phyloP scores from a whole-genome alignment of 805 yeast genomes.

The Candida michaelii region DNA sequence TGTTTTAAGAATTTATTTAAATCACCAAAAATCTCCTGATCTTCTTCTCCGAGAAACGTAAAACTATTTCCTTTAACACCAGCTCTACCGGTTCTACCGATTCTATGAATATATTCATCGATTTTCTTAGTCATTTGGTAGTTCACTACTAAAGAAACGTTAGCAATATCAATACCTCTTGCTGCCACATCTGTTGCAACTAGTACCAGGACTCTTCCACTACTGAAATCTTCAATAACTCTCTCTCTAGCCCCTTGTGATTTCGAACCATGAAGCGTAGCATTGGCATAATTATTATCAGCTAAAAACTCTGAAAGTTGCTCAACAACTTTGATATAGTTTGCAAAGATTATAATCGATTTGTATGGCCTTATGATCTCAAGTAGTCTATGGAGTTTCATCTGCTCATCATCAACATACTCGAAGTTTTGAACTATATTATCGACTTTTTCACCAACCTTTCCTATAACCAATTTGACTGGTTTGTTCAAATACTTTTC shows the following conservation, averaged over 20 bases:
- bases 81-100: conserved; percentile 97
- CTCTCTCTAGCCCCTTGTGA: conserved; percentile 81
- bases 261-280: conserved; percentile 79
- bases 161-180: conserved; percentile 90
- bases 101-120: conserved; percentile 87
- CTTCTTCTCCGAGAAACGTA: conserved; percentile 66
- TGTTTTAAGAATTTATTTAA: conserved; percentile 48
- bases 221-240: conserved; percentile 62
- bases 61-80: conserved; percentile 77
- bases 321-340: conserved; percentile 74
- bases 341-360: conserved; percentile 74
- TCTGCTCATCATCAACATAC: conserved; percentile 27
- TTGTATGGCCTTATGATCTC: conserved; percentile 48
- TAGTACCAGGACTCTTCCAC: conserved; percentile 57
- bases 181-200: conserved; percentile 97
- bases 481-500: conserved; percentile 62
- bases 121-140: conserved; percentile 77
- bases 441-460: conserved; percentile 62
- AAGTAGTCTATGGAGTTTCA: conserved; percentile 44
- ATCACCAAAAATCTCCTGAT: conserved; percentile 50
- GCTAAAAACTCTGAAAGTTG: conserved; percentile 51
- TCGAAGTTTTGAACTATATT: conserved; percentile 68
- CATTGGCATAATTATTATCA: conserved; percentile 43
- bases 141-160: conserved; percentile 82
- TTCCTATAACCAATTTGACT: conserved; percentile 65